Evolutionary conservation across 345 rosid genomes (phyloP).

Genomic region (Stellera chamaejasme): DNA sequence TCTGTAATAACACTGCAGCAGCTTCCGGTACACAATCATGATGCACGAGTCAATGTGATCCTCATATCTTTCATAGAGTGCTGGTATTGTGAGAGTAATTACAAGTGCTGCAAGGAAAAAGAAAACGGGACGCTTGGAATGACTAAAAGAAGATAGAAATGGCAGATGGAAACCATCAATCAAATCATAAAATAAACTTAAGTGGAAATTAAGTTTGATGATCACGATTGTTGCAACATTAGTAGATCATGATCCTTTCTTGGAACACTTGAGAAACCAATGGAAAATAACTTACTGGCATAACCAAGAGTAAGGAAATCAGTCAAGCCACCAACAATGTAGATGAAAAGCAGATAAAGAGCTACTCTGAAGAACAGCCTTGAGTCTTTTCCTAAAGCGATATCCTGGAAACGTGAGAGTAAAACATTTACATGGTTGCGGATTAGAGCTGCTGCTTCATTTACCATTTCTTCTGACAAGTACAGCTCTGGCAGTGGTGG

Average conservation of each 20-base stretch:
- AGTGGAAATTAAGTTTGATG: background rate
- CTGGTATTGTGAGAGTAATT: slow-evolving; percentile 59
- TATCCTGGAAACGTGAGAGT: slow-evolving; percentile 55
- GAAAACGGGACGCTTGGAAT: background rate
- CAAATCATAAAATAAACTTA: background rate
- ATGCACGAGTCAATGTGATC: slow-evolving; percentile 38
- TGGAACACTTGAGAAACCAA: background rate
- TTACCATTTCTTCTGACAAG: slow-evolving; percentile 55
- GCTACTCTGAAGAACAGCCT: slow-evolving; percentile 54
- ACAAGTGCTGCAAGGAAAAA: slow-evolving; percentile 45
- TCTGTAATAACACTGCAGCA: slow-evolving; percentile 35
- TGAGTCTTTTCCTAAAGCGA: slow-evolving; percentile 73
- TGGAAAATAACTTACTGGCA: slow-evolving; percentile 39
- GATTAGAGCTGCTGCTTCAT: slow-evolving; percentile 36
- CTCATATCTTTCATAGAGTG: slow-evolving; percentile 60
- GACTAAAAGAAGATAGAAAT: background rate
- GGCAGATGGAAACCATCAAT: background rate
- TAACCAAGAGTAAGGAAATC: slow-evolving; percentile 72
- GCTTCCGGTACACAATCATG: slow-evolving; percentile 22
- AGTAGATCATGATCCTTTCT: background rate
- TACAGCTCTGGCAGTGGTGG: slow-evolving; percentile 79
- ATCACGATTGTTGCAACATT: background rate
- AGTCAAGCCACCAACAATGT: slow-evolving; percentile 54
- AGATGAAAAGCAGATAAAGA: slow-evolving; percentile 45
- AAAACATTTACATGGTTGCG: slow-evolving; percentile 44